Conservation (phyloP, 768 basidiomycete species). For the Royoungia palumana region DNA sequence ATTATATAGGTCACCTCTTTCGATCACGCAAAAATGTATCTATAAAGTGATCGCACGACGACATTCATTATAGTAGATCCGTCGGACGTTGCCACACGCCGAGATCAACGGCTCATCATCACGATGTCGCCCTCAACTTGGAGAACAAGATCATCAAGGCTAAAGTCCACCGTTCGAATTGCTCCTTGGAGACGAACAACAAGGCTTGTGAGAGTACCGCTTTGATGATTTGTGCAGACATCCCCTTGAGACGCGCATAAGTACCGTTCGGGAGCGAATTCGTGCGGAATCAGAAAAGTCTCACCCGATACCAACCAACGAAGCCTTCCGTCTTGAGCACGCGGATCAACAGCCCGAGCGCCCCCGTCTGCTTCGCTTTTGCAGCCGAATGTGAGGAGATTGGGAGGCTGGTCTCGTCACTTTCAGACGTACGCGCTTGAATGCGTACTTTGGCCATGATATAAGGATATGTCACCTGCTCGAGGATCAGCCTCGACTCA, state of each 20-base stretch:
- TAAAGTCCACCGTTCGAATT: slow-evolving; percentile 88
- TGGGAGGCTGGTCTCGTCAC: slow-evolving; percentile 31
- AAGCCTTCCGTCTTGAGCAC: slow-evolving; percentile 78
- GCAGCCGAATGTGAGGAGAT: not conserved
- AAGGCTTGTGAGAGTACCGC: slow-evolving; percentile 94
- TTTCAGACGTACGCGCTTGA: slow-evolving; percentile 73
- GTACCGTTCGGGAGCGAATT: slow-evolving; percentile 18
- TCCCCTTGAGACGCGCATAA: slow-evolving; percentile 54
- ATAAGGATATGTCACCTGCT: slow-evolving; percentile 89
- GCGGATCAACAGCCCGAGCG: slow-evolving; percentile 68
- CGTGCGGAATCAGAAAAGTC: not conserved
- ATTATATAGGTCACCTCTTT: not conserved
- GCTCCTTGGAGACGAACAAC: slow-evolving; percentile 95
- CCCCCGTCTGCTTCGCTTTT: slow-evolving; percentile 58
- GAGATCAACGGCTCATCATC: not conserved
- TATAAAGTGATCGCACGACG: not conserved
- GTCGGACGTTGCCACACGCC: not conserved
- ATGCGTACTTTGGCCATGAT: slow-evolving; percentile 97
- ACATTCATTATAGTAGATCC: too few relatives aligned
- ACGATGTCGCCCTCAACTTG: slow-evolving; percentile 21
- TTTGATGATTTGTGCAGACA: slow-evolving; percentile 94
- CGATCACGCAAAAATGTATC: not conserved
- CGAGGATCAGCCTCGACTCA: not conserved
- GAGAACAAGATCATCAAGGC: slow-evolving; percentile 59
- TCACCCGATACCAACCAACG: slow-evolving; percentile 92